phyloP scores from a whole-genome alignment of 257 asterid genomes.

The Cinchona pubescens region DNA sequence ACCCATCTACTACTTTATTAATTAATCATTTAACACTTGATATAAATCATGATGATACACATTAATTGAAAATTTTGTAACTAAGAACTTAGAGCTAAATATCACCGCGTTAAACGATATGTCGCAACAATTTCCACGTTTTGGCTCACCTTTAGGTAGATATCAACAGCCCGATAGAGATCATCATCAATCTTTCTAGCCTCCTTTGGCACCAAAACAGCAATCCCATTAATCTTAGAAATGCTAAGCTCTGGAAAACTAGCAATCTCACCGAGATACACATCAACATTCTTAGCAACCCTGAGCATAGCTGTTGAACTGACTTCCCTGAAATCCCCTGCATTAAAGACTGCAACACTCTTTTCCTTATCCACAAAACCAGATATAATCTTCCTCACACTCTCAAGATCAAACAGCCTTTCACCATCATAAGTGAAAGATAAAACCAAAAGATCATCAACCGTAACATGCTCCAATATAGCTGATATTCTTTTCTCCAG shows the following conservation, averaged over 20 bases:
- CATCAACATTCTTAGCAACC: slow-evolving; percentile 78
- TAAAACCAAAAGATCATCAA: slow-evolving; percentile 72
- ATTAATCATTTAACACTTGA: too few species aligned
- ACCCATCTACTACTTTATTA: too few species aligned
- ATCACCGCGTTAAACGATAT: too few species aligned
- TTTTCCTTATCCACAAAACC: slow-evolving; percentile 85
- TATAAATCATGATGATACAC: too few species aligned
- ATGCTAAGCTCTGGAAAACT: slow-evolving; percentile 60
- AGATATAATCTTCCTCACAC: slow-evolving; percentile 73
- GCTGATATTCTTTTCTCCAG: slow-evolving; percentile 65
- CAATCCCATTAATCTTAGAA: slow-evolving; percentile 84
- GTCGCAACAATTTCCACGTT: not conserved
- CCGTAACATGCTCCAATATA: slow-evolving; percentile 62
- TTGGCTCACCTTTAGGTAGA: slow-evolving; percentile 62
- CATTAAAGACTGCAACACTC: slow-evolving; percentile 66
- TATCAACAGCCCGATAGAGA: slow-evolving; percentile 86
- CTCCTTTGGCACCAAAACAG: slow-evolving; percentile 65
- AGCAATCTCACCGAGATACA: slow-evolving; percentile 78
- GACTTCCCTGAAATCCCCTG: slow-evolving; percentile 57
- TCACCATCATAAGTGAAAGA: slow-evolving; percentile 82
- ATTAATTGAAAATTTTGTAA: too few species aligned
- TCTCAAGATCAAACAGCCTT: slow-evolving; percentile 77
- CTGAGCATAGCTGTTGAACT: slow-evolving; percentile 67
- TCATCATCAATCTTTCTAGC: slow-evolving; percentile 88
- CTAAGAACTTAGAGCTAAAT: too few species aligned